A percentile compares a stretch with the other conserved stretches of the same genome.
Evolutionary conservation across 1,139 yeast species (phyloP).

Genomic region (Hyphopichia pseudoburtonii): DNA sequence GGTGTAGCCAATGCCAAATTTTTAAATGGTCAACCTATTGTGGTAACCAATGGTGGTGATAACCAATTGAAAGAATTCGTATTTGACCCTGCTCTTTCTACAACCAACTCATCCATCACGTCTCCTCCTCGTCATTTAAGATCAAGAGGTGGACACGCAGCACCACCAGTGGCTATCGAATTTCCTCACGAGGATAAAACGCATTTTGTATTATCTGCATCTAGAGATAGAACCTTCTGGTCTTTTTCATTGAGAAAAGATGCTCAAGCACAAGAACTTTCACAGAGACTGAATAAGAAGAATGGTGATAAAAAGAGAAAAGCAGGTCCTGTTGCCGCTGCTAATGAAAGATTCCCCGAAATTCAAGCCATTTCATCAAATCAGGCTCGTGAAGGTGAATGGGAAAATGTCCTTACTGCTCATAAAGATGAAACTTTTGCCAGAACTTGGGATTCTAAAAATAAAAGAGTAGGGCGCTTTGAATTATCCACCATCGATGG

Average conservation of each 20-base stretch:
- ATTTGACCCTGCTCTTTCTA: slow-evolving; percentile 84
- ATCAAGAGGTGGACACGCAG: slow-evolving; percentile 95
- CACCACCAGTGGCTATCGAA: slow-evolving; percentile 76
- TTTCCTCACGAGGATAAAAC: slow-evolving; percentile 80
- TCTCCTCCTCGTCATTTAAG: slow-evolving; percentile 91
- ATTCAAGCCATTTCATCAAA: slow-evolving; percentile 72
- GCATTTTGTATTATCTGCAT: slow-evolving; percentile 83
- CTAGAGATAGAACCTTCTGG: slow-evolving; percentile 88
- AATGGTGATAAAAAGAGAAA: slow-evolving; percentile 53
- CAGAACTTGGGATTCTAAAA: slow-evolving; percentile 87
- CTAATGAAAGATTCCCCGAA: slow-evolving; percentile 73
- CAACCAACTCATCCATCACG: slow-evolving; percentile 62
- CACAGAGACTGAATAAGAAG: slow-evolving; percentile 67
- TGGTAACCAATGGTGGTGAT: slow-evolving; percentile 92
- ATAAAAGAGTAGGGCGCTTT: slow-evolving; percentile 79
- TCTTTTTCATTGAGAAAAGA: slow-evolving; percentile 89
- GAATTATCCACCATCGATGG: slow-evolving; percentile 71
- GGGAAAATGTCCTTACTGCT: slow-evolving; percentile 94
- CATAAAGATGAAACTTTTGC: slow-evolving; percentile 85
- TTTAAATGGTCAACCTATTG: slow-evolving; percentile 88
- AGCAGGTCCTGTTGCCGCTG: slow-evolving; percentile 54
- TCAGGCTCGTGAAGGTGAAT: slow-evolving; percentile 78
- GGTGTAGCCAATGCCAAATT: slow-evolving; percentile 79
- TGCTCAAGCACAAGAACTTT: slow-evolving; percentile 92
- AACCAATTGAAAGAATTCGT: slow-evolving; percentile 87